Percentiles rank a stretch among this genome's conserved stretches.
phyloP scores from a whole-genome alignment of 139 green algal species.

The Picochlorum sp. region DNA sequence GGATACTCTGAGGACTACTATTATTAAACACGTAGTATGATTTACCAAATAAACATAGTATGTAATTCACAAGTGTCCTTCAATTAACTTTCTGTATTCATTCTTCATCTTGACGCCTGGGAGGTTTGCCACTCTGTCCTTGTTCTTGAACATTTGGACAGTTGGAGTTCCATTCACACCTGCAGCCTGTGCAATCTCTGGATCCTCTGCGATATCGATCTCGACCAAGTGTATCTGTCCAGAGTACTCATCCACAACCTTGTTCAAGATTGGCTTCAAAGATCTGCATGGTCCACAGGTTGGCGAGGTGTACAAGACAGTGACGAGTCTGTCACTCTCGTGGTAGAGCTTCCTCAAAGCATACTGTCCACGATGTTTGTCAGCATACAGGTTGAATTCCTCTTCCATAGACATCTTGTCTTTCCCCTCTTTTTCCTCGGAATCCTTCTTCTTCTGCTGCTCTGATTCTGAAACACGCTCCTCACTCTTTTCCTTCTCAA shows the following conservation, averaged over 20 bases:
- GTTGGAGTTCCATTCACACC: conserved; percentile 87
- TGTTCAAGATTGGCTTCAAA: conserved; percentile 93
- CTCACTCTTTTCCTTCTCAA: not conserved
- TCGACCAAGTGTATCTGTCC: conserved; percentile 77
- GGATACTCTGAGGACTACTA: not conserved
- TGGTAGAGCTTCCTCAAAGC: conserved; percentile 97
- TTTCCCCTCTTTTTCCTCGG: not conserved
- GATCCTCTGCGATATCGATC: conserved; percentile 89
- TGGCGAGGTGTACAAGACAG: conserved; percentile 86
- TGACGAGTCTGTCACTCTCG: conserved; percentile 67
- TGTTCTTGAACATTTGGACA: conserved; percentile 83
- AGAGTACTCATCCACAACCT: conserved; percentile 71
- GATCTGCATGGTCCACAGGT: conserved; percentile 73
- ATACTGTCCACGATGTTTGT: conserved; percentile 82
- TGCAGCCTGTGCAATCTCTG: conserved; percentile 82
- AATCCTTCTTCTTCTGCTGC: not conserved
- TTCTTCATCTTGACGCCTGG: conserved; percentile 90
- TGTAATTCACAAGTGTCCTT: conserved; percentile 12
- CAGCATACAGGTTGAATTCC: conserved; percentile 12
- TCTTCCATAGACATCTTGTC: conserved; percentile 3
- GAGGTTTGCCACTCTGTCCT: conserved; percentile 66
- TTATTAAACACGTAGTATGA: conserved; percentile 4
- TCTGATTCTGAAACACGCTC: not conserved
- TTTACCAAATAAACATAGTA: too few species aligned
- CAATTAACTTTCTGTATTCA: conserved; percentile 72